Conservation (phyloP, 2,329 filamentous ascomycete species). For the Claviceps sorghi region DNA sequence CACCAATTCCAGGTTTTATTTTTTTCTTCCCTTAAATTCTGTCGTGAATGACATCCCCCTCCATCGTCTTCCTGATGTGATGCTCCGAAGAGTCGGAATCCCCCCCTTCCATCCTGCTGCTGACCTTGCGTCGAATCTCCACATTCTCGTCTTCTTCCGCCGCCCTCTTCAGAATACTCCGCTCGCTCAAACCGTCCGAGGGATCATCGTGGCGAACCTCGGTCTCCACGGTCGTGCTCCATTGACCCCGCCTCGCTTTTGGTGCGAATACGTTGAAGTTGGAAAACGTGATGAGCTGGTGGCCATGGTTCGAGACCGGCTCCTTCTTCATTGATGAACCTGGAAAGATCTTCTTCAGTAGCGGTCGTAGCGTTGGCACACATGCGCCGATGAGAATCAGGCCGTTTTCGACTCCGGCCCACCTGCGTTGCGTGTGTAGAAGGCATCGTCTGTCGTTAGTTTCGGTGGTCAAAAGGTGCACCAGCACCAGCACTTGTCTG, state of each 20-base stretch:
- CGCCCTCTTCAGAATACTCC: neutral
- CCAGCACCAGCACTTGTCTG: too few relatives aligned
- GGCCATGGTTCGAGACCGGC: neutral
- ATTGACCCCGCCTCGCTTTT: slow-evolving; percentile 1
- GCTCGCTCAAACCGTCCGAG: slow-evolving; percentile 1
- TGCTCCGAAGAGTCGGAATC: neutral
- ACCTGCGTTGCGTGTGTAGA: neutral
- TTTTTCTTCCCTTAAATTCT: neutral
- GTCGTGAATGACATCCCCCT: slow-evolving; percentile 3
- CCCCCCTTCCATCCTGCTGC: neutral
- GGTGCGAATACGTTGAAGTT: slow-evolving; percentile 4
- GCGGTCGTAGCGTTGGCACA: slow-evolving; percentile 4
- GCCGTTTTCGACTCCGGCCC: slow-evolving; percentile 6
- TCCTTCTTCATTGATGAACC: slow-evolving; percentile 1
- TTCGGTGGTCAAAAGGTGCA: neutral
- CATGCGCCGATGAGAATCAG: slow-evolving; percentile 5
- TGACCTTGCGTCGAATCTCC: neutral
- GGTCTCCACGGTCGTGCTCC: slow-evolving; percentile 6
- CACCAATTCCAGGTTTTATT: neutral
- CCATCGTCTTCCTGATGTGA: slow-evolving; percentile 3
- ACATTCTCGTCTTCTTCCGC: slow-evolving; percentile 1
- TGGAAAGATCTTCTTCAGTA: slow-evolving; percentile 3
- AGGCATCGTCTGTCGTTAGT: neutral
- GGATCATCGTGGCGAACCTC: neutral
- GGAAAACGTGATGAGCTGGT: slow-evolving; percentile 5